These are phyloP conservation scores for Fusarium tricinctum DNA, from an alignment of 2,329 filamentous ascomycete genomes.

Conservation along the genomic window DNA sequence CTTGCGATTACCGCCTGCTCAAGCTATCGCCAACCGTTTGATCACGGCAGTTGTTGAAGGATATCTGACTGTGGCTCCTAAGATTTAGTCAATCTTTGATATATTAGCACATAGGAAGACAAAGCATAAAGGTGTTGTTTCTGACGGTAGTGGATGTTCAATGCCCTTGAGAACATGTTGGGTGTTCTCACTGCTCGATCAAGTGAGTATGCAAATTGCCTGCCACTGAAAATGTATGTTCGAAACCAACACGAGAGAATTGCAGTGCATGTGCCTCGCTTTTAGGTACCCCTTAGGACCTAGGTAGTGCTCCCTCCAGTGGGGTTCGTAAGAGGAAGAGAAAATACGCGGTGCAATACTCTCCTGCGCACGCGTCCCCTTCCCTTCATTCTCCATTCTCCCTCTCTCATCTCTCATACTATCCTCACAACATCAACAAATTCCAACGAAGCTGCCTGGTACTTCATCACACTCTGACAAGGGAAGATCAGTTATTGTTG, in stretches of 20 bases:
- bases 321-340: not conserved
- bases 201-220: not conserved
- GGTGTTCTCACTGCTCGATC: not conserved
- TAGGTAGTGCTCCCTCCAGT: not conserved
- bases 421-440: not conserved
- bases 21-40: constrained; percentile 93
- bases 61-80: constrained; percentile 71
- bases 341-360: not conserved
- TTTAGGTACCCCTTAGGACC: not conserved
- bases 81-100: constrained; percentile 58
- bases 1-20: constrained; percentile 84
- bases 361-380: too few species aligned
- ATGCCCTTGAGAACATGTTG: not conserved
- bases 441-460: not conserved
- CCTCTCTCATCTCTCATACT: not conserved
- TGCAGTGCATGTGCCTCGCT: not conserved
- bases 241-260: not conserved
- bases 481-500: not conserved
- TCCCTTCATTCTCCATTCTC: not conserved
- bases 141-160: not conserved
- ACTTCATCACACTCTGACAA: not conserved
- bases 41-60: constrained; percentile 84
- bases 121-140: constrained; percentile 17
- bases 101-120: not conserved
- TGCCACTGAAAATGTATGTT: not conserved